Evolutionary conservation across 2,329 filamentous ascomycete species (phyloP), one percentile per base, ranked within the genome.

Genomic region (Zarea fungicola): DNA sequence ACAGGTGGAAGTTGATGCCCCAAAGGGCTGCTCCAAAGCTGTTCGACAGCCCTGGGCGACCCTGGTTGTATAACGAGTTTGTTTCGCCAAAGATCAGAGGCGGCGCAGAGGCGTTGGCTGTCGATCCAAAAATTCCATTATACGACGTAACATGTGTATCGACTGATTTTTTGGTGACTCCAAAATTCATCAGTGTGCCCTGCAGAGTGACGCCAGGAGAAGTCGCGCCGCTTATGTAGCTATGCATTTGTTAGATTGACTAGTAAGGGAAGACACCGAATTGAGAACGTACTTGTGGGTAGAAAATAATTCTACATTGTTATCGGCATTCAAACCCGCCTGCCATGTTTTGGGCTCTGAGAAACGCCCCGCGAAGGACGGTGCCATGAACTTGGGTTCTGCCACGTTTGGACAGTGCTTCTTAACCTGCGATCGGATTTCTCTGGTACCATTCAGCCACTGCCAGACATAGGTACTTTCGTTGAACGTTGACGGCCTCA

Each of bases 11-110:
- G 62, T 85, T 80, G 10, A 84, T 58, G 22, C 71, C 77, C 81
- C 81, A 85, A n/a, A 85, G 75, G 6, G 81, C 80, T 10, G 81
- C 81, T 28, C 81, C 82, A 59, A 85, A 85, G 0, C 77, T 71
- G 64, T 85, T 81, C 25, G 78, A 83, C 16, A 85, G 66, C 0
- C 81, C 80, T 0, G 80, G 77, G 4, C 72, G 70, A 47, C 81
- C 82, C 64, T 84, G 69, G 60, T 80, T 78, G 62, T 78, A 83
- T 10, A 85, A 72, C 8, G 76, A 81, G 62, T 85, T 85, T 39
- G 74, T 72, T 65, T 85, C 80, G 51, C 78, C 78, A 1, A 84
- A 67, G 52, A 83, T 77, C 53, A 78, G 78, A 0, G 77, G 76
- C 4, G 76, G 67, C 5, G 49, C 45, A 13, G 26, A 25, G 18